Evolutionary conservation across 2,329 filamentous ascomycete genomes (phyloP), one percentile per base, ranked within the genome.

Genomic region (Colletotrichum lindemuthianum): DNA sequence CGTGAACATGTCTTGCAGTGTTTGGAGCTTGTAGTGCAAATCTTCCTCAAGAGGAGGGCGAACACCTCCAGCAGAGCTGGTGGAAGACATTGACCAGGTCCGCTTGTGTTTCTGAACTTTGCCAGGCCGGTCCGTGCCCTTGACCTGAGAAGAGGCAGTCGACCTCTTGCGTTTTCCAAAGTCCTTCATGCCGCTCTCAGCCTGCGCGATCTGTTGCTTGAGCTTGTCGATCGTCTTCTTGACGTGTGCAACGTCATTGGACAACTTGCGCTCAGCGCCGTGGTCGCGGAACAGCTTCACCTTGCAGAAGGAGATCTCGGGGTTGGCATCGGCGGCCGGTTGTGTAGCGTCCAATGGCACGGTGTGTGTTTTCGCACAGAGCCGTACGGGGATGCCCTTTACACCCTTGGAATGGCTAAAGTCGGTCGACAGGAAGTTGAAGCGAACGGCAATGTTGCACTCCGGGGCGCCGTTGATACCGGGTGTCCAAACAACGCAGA

Each of bases 371-470:
- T 98, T 98, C 12, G 94, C 89, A 76, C 95, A 98, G 0, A 98
- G 85, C 59, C 96, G 85, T 5, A 99, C 94, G 0, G 96, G 95
- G 69, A 98, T 97, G 40, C 96, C 96, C 78, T 98, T 99, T 52
- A 99, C 96, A 49, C 96, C 96, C 74, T 99, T 99, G 9, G 96
- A 98, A 74, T 98, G 96, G 76, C 95, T 98, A 75, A 98, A 99
- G 75, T 99, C 96, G 8, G 96, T 99, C 0, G 96, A 99, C 0
- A 99, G 83, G 74, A 99, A 99, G 79, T 99, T 99, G 84, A 98
- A 99, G 49, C 96, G 92, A 11, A 98, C 92, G 8, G 93, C 91
- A 60, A 99, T 88, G 52, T 89, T 92, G 75, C 93, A 96, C 71
- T 97, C 93, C 4, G 90, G 82, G 0, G 81, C 78, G 0, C 89